Evolutionary conservation across 2,329 filamentous ascomycete genomes (phyloP).

Genomic region (Colletotrichum abscissum): DNA sequence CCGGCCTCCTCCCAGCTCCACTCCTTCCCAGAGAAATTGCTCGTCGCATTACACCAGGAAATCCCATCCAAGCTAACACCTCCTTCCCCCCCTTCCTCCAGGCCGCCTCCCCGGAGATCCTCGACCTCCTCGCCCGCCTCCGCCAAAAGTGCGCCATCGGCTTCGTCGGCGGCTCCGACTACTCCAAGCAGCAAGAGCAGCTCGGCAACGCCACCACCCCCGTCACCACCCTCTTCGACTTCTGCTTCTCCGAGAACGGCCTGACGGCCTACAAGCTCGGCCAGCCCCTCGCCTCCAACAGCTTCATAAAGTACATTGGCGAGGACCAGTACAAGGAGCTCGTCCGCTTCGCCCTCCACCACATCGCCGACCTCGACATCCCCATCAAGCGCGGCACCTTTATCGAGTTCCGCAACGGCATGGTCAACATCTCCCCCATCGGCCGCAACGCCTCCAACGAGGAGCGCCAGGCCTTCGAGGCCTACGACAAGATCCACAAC

Average conservation of each 20-base stretch:
- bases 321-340: constrained; percentile 85
- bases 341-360: constrained; percentile 80
- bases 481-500: constrained; percentile 81
- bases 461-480: constrained; percentile 86
- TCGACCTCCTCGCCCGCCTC: constrained; percentile 80
- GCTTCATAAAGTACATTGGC: constrained; percentile 92
- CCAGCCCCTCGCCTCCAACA: constrained; percentile 77
- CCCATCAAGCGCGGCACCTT: constrained; percentile 88
- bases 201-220: constrained; percentile 74
- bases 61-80: constrained; percentile 13
- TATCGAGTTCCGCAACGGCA: constrained; percentile 90
- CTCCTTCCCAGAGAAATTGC: background rate
- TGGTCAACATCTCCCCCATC: constrained; percentile 87
- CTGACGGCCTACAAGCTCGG: constrained; percentile 91
- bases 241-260: constrained; percentile 97
- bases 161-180: constrained; percentile 92
- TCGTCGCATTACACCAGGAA: background rate
- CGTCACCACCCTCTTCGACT: constrained; percentile 93
- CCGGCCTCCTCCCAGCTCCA: background rate
- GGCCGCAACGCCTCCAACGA: constrained; percentile 85
- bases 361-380: constrained; percentile 85
- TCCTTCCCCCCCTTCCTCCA: constrained; percentile 45
- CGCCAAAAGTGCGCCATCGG: constrained; percentile 91
- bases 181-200: constrained; percentile 96
- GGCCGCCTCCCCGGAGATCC: constrained; percentile 83